Conservation (phyloP, 2,329 filamentous ascomycete species). For the Drechslera avenae region DNA sequence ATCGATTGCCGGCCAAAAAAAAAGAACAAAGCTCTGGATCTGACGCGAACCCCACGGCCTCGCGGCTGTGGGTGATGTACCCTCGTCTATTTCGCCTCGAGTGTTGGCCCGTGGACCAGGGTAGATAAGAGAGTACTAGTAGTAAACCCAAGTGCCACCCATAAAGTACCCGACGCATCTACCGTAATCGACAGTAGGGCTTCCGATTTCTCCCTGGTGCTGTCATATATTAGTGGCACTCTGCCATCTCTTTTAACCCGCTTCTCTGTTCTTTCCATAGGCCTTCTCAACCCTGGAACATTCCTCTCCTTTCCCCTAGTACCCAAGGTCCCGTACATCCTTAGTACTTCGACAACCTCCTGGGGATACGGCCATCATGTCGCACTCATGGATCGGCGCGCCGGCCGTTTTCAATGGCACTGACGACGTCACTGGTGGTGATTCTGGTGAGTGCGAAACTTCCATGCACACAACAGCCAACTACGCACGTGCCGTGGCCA, state of each 20-base stretch:
- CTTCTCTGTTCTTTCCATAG: conserved; percentile 16
- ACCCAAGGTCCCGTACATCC: conserved; percentile 8
- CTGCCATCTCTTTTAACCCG: conserved; percentile 26
- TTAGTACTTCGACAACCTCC: conserved; percentile 15
- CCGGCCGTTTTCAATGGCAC: conserved; percentile 58
- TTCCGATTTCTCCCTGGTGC: conserved; percentile 39
- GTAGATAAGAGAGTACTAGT: conserved; percentile 47
- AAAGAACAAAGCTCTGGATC: conserved; percentile 44
- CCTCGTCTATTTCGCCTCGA: conserved; percentile 46
- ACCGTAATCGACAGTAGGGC: conserved; percentile 36
- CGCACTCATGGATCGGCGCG: conserved; percentile 55
- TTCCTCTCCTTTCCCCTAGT: conserved; percentile 6
- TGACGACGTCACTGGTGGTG: conserved; percentile 69
- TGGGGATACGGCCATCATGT: conserved; percentile 47
- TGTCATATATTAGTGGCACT: conserved; percentile 38
- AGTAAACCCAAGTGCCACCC: conserved; percentile 39
- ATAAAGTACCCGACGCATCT: conserved; percentile 42
- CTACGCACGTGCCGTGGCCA: conserved; percentile 28
- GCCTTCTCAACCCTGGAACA: conserved; percentile 21
- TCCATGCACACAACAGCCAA: conserved; percentile 15
- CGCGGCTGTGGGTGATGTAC: conserved; percentile 35
- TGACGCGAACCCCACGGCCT: conserved; percentile 46
- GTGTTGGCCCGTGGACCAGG: conserved; percentile 41
- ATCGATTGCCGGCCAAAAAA: conserved; percentile 30
- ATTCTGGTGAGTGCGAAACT: conserved; percentile 69